Conservation (phyloP, 1,284 basidiomycete species). For the Marasmius tenuissimus region DNA sequence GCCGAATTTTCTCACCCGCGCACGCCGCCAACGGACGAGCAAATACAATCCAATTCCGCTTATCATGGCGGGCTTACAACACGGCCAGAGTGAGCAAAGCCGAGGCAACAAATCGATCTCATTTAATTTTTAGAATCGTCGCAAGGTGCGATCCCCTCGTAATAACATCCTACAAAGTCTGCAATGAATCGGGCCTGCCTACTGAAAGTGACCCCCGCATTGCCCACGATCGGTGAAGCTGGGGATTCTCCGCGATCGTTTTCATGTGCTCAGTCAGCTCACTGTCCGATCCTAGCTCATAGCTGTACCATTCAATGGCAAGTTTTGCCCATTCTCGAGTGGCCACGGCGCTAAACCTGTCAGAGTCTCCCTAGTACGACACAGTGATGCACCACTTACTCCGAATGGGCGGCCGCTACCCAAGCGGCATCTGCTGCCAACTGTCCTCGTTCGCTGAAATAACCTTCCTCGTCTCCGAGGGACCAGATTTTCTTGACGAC, state of each 20-base stretch:
- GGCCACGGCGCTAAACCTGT: constrained; percentile 36
- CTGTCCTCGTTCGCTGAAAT: constrained; percentile 60
- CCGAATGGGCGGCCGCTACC: constrained; percentile 59
- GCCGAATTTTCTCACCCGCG: neutral
- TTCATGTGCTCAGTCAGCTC: constrained; percentile 41
- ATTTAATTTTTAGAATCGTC: too few species aligned
- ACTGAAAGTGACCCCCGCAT: constrained; percentile 26
- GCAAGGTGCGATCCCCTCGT: neutral
- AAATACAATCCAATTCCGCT: neutral
- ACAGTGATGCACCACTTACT: constrained; percentile 39
- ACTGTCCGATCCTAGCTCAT: constrained; percentile 57
- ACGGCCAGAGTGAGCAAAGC: too few species aligned
- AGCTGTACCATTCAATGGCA: constrained; percentile 51
- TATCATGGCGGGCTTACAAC: neutral
- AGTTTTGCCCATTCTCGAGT: constrained; percentile 47
- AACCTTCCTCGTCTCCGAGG: constrained; percentile 57
- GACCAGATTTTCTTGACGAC: constrained; percentile 52
- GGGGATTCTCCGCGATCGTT: constrained; percentile 34
- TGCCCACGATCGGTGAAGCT: constrained; percentile 47
- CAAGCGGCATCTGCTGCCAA: constrained; percentile 59
- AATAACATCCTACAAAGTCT: neutral
- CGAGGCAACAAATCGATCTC: too few species aligned
- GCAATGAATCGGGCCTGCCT: neutral
- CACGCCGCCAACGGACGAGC: neutral
- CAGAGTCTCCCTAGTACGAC: constrained; percentile 2